Evolutionary conservation across 768 basidiomycete species (phyloP).

Genomic region (Tricholoma sp.): DNA sequence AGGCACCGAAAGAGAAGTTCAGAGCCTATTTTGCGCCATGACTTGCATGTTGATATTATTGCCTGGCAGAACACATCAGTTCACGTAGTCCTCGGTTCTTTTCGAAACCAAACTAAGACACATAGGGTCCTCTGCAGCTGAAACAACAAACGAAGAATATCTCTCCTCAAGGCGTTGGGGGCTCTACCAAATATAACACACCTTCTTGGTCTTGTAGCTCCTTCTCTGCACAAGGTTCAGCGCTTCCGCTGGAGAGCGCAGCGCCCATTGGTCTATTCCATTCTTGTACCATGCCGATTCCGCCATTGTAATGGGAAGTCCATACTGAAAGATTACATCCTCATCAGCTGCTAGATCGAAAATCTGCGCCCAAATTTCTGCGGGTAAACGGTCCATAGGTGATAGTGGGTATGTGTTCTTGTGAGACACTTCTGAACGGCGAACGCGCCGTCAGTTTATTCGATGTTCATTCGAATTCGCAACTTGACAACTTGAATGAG

Average conservation of each 20-base stretch:
- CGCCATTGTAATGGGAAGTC: conserved; percentile 57
- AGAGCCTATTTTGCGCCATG: conserved; percentile 55
- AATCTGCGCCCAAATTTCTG: conserved; percentile 65
- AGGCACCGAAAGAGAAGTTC: conserved; percentile 68
- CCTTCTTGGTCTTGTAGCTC: conserved; percentile 66
- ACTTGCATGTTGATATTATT: conserved; percentile 61
- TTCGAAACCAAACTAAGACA: not conserved
- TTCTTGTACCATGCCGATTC: conserved; percentile 62
- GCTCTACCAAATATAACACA: conserved; percentile 20
- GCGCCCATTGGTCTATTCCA: conserved; percentile 43
- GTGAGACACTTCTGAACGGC: too few species aligned
- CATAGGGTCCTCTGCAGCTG: not conserved
- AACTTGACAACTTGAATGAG: too few species aligned
- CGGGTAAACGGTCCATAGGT: conserved; percentile 38
- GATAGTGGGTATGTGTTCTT: not conserved
- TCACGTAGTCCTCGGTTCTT: not conserved
- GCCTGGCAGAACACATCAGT: conserved; percentile 36
- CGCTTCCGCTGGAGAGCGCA: conserved; percentile 57
- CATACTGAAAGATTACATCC: conserved; percentile 58
- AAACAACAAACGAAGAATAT: not conserved
- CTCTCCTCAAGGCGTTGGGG: not conserved
- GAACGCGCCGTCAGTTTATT: too few species aligned
- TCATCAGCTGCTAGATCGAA: conserved; percentile 71
- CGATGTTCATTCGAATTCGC: too few species aligned
- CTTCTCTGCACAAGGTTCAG: conserved; percentile 52